Evolutionary conservation across 1,139 yeast species (phyloP), one percentile per base, ranked within the genome.

Genomic region (Suhomyces choctaworum): DNA sequence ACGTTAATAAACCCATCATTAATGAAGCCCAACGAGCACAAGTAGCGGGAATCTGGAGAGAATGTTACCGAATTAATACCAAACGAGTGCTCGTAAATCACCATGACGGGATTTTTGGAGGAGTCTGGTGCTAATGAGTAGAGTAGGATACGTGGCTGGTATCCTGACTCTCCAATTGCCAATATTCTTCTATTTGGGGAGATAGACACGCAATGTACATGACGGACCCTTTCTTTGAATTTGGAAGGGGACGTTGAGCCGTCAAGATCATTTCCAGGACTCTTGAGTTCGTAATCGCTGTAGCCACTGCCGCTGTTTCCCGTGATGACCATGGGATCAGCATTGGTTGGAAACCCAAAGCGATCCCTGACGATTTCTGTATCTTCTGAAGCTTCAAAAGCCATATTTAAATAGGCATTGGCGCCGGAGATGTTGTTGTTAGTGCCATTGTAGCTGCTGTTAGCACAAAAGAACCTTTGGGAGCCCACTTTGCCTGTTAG

Each of bases 121-220:
- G 76, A 65, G 36, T 74, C 69, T 0, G 70, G 62, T 0, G 84
- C 82, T 9, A 78, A 57, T 2, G 86, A 78, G 48, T 73, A 82
- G 6, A 82, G 50, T 22, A 80, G 58, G 2, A 82, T 68, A 19
- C 87, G 60, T 0, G 90, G 89, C 42, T 71, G 77, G 44, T 79
- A 78, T 0, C 89, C 89, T 0, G 68, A 57, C 50, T 82, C 89
- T 1, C 89, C 90, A 5, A 80, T 74, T 0, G 87, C 88, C 28
- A 82, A 52, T 9, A 76, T 46, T 32, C 56, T 64, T 27, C 64
- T 66, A 48, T 76, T 72, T 0, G 82, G 77, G 0, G 85, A 72
- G 7, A 81, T 54, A 1, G 82, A 73, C 9, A 81, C 56, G 40
- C 83, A 76, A 35, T 73, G 71, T 17, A 80, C 67, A 0, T 78